Conservation (phyloP, 2,329 filamentous ascomycete genomes). For the Ceratocystis huliohia region DNA sequence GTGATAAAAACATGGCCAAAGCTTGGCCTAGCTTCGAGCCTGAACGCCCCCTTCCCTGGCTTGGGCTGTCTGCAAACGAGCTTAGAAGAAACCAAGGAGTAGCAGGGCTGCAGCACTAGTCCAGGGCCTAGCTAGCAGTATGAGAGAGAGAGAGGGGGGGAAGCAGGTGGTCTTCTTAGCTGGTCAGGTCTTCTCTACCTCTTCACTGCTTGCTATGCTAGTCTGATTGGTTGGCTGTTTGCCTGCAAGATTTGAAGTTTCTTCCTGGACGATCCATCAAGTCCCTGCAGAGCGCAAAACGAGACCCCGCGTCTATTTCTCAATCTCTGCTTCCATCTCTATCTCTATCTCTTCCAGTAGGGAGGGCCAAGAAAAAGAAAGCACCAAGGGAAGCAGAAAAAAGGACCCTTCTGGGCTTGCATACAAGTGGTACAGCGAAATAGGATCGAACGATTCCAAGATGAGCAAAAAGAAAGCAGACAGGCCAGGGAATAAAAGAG, state of each 20-base stretch:
- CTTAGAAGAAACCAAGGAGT: neutral
- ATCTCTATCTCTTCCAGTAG: neutral
- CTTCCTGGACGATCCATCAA: too few relatives aligned
- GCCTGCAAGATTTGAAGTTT: neutral
- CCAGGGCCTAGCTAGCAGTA: neutral
- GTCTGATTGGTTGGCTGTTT: too few relatives aligned
- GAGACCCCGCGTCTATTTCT: too few relatives aligned
- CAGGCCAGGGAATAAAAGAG: neutral
- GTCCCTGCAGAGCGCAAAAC: too few relatives aligned
- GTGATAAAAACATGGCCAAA: conserved; percentile 5
- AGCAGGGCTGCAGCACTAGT: neutral
- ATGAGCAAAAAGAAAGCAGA: neutral
- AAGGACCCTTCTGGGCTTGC: conserved; percentile 7
- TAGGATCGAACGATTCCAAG: conserved; percentile 11
- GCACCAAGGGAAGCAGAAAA: neutral
- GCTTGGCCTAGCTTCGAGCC: neutral
- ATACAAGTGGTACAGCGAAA: conserved; percentile 11
- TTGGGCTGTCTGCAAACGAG: neutral
- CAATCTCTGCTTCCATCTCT: too few relatives aligned
- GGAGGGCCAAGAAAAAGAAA: neutral
- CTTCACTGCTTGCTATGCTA: too few relatives aligned
- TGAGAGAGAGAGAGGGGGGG: too few relatives aligned
- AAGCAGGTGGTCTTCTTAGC: too few relatives aligned
- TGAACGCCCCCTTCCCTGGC: neutral
- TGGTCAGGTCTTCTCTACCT: too few relatives aligned